These are phyloP conservation scores for Ustilago bromivora DNA, from an alignment of 1,284 basidiomycete species.

Conservation along the genomic window DNA sequence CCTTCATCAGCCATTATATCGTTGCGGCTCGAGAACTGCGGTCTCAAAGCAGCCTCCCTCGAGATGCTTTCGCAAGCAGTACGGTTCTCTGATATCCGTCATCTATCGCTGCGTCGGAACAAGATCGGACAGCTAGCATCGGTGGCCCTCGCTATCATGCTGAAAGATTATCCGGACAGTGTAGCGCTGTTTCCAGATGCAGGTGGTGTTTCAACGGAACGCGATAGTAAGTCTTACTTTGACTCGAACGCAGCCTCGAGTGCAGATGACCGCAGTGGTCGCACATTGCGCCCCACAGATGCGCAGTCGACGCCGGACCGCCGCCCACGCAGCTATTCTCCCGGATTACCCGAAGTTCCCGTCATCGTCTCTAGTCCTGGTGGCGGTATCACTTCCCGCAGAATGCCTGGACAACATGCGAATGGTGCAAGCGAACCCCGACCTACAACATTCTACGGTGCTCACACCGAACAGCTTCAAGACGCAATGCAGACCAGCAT, in stretches of 20 bases:
- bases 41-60: conserved; percentile 54
- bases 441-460: conserved; percentile 36
- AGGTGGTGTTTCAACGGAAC: neutral
- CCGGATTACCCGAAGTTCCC: conserved; percentile 56
- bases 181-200: conserved; percentile 12
- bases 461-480: conserved; percentile 47
- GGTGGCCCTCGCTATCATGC: conserved; percentile 53
- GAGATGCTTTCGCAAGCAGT: conserved; percentile 62
- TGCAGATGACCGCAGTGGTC: conserved; percentile 20
- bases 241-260: conserved; percentile 9
- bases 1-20: conserved; percentile 55
- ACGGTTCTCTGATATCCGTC: conserved; percentile 61
- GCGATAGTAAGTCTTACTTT: conserved; percentile 35
- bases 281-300: conserved; percentile 17
- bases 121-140: conserved; percentile 50
- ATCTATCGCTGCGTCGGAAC: conserved; percentile 65
- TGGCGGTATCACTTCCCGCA: conserved; percentile 58
- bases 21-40: conserved; percentile 65
- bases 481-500: conserved; percentile 50
- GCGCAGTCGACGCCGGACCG: conserved; percentile 22
- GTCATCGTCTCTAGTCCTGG: conserved; percentile 59
- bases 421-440: conserved; percentile 9
- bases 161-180: conserved; percentile 60
- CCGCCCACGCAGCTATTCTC: conserved; percentile 53
- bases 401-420: conserved; percentile 38